These are phyloP conservation scores for Boletus pseudo-olivaceus DNA, from an alignment of 768 basidiomycete genomes.

Conservation along the genomic window DNA sequence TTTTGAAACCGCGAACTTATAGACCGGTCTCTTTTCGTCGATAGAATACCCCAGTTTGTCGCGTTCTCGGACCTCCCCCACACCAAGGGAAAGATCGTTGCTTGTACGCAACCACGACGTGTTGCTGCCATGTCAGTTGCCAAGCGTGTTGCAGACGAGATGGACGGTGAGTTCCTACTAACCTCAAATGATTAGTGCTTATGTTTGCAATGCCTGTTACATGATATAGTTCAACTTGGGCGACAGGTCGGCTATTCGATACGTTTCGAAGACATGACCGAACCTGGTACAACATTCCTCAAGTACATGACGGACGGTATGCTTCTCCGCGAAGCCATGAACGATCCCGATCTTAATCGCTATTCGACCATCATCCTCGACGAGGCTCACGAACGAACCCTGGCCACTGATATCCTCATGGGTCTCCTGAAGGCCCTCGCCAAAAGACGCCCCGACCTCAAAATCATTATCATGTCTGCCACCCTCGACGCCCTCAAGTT, in stretches of 20 bases:
- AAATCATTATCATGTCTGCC: constrained; percentile 98
- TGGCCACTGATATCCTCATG: constrained; percentile 98
- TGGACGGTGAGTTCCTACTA: constrained; percentile 74
- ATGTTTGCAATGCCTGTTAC: constrained; percentile 3
- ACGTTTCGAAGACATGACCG: constrained; percentile 83
- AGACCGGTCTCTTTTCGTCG: constrained; percentile 30
- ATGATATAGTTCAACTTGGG: constrained; percentile 73
- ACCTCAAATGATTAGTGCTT: not conserved
- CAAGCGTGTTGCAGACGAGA: constrained; percentile 97
- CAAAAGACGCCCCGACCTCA: constrained; percentile 79
- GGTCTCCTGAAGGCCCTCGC: constrained; percentile 87
- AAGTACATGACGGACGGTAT: constrained; percentile 99
- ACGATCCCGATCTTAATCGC: constrained; percentile 81
- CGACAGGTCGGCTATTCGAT: constrained; percentile 97
- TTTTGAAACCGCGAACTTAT: constrained; percentile 21
- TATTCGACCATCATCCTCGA: constrained; percentile 99
- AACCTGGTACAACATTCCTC: constrained; percentile 91
- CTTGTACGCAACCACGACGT: constrained; percentile 94
- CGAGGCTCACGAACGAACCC: constrained; percentile 97
- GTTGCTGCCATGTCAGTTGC: constrained; percentile 98
- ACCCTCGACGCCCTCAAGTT: constrained; percentile 97
- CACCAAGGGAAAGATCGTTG: constrained; percentile 83
- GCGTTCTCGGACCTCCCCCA: constrained; percentile 92
- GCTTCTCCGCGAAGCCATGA: constrained; percentile 98
- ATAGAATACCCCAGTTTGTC: constrained; percentile 94